Evolutionary conservation across 2,329 filamentous ascomycete species (phyloP), one percentile per base, ranked within the genome.

Genomic region (Phaeosphaeriaceae sp.): DNA sequence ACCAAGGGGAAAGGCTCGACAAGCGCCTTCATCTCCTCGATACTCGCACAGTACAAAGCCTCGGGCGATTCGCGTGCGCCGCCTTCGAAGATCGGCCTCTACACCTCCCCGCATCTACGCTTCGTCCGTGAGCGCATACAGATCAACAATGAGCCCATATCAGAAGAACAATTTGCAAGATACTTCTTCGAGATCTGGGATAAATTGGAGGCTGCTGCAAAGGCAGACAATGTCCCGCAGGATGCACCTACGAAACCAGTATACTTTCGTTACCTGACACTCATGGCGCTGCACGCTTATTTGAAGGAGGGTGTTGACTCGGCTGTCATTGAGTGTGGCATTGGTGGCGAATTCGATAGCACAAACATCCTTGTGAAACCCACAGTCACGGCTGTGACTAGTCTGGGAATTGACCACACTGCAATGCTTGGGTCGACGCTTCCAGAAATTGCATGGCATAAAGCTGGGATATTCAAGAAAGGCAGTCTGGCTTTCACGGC

Each of bases 1-100:
- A 97, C 93, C 4, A 98, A 97, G 76, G 94, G 94, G 59, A 98
- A 97, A 77, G 93, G 93, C 42, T 95, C 91, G 2, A 93, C 92
- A 0, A 92, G 91, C 64, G 90, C 93, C 10, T 94, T 93, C 75
- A 86, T 92, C 20, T 92, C 92, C 15, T 89, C 89, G 2, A 91
- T 96, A 62, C 82, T 97, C n/a, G 80, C 83, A 3, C 86, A 89
- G 66, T 89, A 89, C 71, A 76, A 81, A 1, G 73, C 79, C 2
- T 69, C 81, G 69, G 57, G 70, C 21, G 65, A 67, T 53, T 36
- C 73, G 50, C 50, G 59, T 60, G 77, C 62, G 57, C 79, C 61
- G 59, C 76, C 76, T 21, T 78, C 78, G 76, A 88, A 87, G 64
- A 80, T 95, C 24, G 93, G 93, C 41, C 87, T 93, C 1, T 96